These are phyloP conservation scores for Apiotrichum porosum DNA, from an alignment of 1,284 basidiomycete genomes.

Conservation along the genomic window DNA sequence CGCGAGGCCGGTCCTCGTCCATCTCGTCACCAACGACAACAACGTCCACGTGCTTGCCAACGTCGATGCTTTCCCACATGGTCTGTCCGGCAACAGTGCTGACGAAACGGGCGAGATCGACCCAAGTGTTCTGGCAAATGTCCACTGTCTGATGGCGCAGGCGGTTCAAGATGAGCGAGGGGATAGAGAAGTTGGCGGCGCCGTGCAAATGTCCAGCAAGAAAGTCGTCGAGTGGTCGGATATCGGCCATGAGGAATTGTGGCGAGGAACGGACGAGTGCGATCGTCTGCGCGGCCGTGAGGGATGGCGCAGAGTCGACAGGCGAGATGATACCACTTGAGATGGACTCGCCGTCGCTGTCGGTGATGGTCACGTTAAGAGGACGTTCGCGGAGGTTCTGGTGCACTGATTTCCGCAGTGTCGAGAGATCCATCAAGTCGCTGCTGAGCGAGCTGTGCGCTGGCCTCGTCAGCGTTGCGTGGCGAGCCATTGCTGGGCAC, in stretches of 20 bases:
- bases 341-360: slow-evolving; percentile 16
- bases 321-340: not conserved
- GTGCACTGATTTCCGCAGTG: slow-evolving; percentile 28
- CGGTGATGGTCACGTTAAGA: slow-evolving; percentile 16
- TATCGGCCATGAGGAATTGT: slow-evolving; percentile 63
- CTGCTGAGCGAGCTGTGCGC: slow-evolving; percentile 21
- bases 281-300: slow-evolving; percentile 14
- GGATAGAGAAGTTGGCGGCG: slow-evolving; percentile 75
- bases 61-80: slow-evolving; percentile 56
- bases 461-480: not conserved
- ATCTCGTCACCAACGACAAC: slow-evolving; percentile 24
- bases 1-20: slow-evolving; percentile 16
- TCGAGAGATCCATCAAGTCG: slow-evolving; percentile 32
- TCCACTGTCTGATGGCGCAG: slow-evolving; percentile 62
- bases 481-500: not conserved
- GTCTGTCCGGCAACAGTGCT: slow-evolving; percentile 66
- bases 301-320: slow-evolving; percentile 8
- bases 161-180: slow-evolving; percentile 79
- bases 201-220: slow-evolving; percentile 59
- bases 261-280: slow-evolving; percentile 12
- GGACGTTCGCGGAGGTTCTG: slow-evolving; percentile 37
- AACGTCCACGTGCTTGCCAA: slow-evolving; percentile 49
- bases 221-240: slow-evolving; percentile 63
- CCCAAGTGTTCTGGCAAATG: slow-evolving; percentile 53
- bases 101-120: slow-evolving; percentile 67